phyloP scores from a whole-genome alignment of 2,329 filamentous ascomycete genomes.

The Aspergillus chevalieri region DNA sequence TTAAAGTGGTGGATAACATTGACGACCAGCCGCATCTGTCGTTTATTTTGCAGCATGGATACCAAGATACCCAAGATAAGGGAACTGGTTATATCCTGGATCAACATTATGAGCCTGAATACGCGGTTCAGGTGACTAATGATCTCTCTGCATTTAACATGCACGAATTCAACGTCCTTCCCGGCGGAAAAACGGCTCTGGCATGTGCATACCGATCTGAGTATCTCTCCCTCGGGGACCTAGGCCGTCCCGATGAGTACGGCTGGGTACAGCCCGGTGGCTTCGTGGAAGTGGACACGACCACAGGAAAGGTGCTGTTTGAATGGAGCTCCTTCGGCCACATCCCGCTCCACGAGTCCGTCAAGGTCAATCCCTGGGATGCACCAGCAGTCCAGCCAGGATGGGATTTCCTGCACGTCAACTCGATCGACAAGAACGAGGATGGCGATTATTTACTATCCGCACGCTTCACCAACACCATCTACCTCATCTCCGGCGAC shows the following conservation, averaged over 20 bases:
- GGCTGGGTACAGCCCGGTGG: conserved; percentile 30
- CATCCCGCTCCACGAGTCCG: conserved; percentile 28
- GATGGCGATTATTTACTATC: conserved; percentile 38
- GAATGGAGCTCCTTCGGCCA: conserved; percentile 33
- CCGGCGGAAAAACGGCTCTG: conserved; percentile 30
- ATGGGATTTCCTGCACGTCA: conserved; percentile 35
- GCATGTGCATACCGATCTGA: conserved; percentile 20
- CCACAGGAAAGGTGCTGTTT: conserved; percentile 29
- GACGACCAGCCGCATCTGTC: conserved; percentile 42
- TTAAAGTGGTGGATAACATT: conserved; percentile 41
- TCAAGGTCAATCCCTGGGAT: conserved; percentile 16
- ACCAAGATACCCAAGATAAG: conserved; percentile 34
- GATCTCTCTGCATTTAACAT: conserved; percentile 31
- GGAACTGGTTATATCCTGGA: conserved; percentile 47
- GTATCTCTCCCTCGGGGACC: conserved; percentile 20
- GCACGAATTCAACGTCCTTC: conserved; percentile 37
- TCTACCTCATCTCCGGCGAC: conserved; percentile 35
- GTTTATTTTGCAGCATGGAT: conserved; percentile 36
- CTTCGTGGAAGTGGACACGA: conserved; percentile 33
- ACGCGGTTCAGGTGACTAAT: conserved; percentile 29
- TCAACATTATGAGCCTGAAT: conserved; percentile 40
- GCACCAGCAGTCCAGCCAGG: conserved; percentile 12
- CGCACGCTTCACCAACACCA: conserved; percentile 30
- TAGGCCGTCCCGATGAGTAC: conserved; percentile 26
- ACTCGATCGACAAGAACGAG: conserved; percentile 35